Base-by-base conservation (phyloP, 176 grass and related monocot species). In the Thinopyrum elongatum region DNA sequence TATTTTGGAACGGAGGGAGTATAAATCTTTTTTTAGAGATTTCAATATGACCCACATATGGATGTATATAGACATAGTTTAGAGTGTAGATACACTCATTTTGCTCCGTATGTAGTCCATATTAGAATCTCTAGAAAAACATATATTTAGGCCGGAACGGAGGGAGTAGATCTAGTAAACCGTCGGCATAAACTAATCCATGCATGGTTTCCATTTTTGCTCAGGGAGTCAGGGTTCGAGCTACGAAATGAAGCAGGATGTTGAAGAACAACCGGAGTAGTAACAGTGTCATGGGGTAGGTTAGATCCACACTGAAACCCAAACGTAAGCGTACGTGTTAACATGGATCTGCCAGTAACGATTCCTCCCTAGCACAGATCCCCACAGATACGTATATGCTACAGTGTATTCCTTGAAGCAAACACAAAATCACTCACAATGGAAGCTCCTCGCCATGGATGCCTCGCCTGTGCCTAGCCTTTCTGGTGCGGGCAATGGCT, bases 401-500 rank as follows among this genome's bases (percentile, higher is more conserved):
- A 82, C 15, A 46, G 7, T 85, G 42, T 7, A 80, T 22, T 49
- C 34, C 10, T 22, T 44, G 77, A 49, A 81, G 27, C 16, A 16
- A 55, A 51, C 35, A 35, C 35, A 30, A 41, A 4, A 3, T 16
- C 0, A 86, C 88, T 90, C 28, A 90, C 88, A 85, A 14, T 29
- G 78, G 71, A 57, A 68, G 35, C 38, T 86, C 63, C 39, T 38
- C 78, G 27, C 78, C 88, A 53, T 63, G 17, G 53, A 1, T 41
- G 29, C 38, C 71, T 35, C 79, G 88, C 19, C 83, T 79, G 38
- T 78, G 49, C 72, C 11, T 86, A 39, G 58, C 55, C 53, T 35
- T 90, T 12, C 83, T 82, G 9, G 49, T 7, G 68, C 79, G 79
- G 28, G 58, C 4, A 58, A 76, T 16, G 83, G 29, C 27, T 3